Evolutionary conservation across 805 yeast genomes (phyloP).

Genomic region (Zygoascus tannicola): DNA sequence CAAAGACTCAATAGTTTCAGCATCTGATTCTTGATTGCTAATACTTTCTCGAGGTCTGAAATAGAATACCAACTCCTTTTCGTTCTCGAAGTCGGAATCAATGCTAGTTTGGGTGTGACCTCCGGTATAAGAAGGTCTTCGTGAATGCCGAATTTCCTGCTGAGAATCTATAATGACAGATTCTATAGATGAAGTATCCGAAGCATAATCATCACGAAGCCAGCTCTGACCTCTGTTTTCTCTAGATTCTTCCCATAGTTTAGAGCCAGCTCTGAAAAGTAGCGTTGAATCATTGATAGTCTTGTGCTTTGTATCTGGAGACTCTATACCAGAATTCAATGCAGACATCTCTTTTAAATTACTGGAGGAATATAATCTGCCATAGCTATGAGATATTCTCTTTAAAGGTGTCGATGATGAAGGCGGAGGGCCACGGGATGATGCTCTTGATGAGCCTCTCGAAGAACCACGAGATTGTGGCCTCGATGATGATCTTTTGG

Average conservation of each 20-base stretch:
- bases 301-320: background rate
- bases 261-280: constrained; percentile 21
- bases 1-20: background rate
- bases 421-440: background rate
- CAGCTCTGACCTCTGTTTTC: constrained; percentile 19
- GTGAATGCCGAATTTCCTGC: background rate
- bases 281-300: constrained; percentile 15
- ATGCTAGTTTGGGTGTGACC: background rate
- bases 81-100: background rate
- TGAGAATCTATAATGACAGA: constrained; percentile 7
- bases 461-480: background rate
- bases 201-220: constrained; percentile 13
- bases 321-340: background rate
- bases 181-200: constrained; percentile 1
- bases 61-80: constrained; percentile 1
- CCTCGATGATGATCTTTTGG: background rate
- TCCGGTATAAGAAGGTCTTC: background rate
- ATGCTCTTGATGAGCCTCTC: background rate
- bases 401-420: background rate
- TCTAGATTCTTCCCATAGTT: constrained; percentile 20
- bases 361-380: constrained; percentile 10
- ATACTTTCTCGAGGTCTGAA: background rate
- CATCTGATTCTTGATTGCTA: background rate
- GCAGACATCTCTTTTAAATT: constrained; percentile 5
- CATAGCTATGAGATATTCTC: constrained; percentile 7